Conservation (phyloP, 768 basidiomycete genomes). For the Phanerochaete carnosa region DNA sequence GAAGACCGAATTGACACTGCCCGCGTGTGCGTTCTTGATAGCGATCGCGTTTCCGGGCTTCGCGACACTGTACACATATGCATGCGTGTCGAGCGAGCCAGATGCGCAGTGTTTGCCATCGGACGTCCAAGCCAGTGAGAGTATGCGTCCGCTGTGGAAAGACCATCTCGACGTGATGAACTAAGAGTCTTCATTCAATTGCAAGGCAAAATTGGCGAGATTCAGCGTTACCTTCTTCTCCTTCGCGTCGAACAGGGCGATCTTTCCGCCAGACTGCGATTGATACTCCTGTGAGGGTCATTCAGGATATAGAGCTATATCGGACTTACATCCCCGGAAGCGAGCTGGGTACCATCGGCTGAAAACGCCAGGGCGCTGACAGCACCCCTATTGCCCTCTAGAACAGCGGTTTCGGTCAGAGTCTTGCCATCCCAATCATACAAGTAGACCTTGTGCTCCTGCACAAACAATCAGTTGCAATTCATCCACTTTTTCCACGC, state of each 20-base stretch:
- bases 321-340: constrained; percentile 78
- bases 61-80: constrained; percentile 82
- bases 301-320: background rate
- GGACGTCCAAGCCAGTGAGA: constrained; percentile 72
- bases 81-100: constrained; percentile 88
- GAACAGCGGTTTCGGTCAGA: constrained; percentile 50
- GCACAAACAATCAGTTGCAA: constrained; percentile 6
- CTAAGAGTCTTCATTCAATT: constrained; percentile 30
- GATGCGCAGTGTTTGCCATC: constrained; percentile 79
- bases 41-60: constrained; percentile 71
- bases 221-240: constrained; percentile 51
- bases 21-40: constrained; percentile 83
- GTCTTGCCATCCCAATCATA: constrained; percentile 68
- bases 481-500: background rate
- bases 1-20: constrained; percentile 77
- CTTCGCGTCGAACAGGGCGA: constrained; percentile 70
- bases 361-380: constrained; percentile 80
- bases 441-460: constrained; percentile 76
- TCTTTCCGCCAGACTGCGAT: constrained; percentile 71
- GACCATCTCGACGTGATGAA: constrained; percentile 77
- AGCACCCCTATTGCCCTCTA: constrained; percentile 67
- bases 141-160: constrained; percentile 79
- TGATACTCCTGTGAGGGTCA: background rate
- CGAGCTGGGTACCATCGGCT: constrained; percentile 69
- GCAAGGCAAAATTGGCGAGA: background rate